A percentile compares a stretch with the other conserved stretches of the same genome.
These are phyloP conservation scores for Viola pubescens DNA, from an alignment of 441 rosid genomes.

Conservation along the genomic window DNA sequence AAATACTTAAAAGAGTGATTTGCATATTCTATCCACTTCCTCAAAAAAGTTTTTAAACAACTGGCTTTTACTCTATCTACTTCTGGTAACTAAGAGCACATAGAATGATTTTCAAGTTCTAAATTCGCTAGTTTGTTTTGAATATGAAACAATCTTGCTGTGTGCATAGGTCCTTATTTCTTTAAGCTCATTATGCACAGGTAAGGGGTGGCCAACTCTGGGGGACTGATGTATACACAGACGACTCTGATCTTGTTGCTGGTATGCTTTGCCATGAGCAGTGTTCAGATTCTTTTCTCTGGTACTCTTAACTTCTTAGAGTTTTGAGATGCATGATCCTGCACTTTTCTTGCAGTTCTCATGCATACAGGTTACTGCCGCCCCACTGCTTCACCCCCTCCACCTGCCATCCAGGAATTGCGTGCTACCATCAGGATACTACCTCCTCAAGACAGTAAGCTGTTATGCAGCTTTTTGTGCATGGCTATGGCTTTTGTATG, in stretches of 20 bases:
- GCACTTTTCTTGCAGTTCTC: slow-evolving; percentile 62
- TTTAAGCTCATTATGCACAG: slow-evolving; percentile 32
- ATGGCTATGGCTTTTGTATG: too few relatives aligned
- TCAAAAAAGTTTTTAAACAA: too few relatives aligned
- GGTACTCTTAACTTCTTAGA: slow-evolving; percentile 6
- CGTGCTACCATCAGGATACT: slow-evolving; percentile 76
- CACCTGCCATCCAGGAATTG: slow-evolving; percentile 90
- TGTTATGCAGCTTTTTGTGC: neutral
- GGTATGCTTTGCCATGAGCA: slow-evolving; percentile 37
- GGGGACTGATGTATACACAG: slow-evolving; percentile 96
- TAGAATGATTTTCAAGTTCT: too few relatives aligned
- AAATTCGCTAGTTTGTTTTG: too few relatives aligned
- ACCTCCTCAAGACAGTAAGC: slow-evolving; percentile 90
- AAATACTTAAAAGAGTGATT: too few relatives aligned
- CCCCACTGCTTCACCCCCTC: slow-evolving; percentile 98
- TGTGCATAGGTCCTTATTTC: neutral
- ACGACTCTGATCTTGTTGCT: slow-evolving; percentile 98
- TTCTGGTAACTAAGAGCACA: too few relatives aligned
- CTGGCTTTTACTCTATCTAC: too few relatives aligned
- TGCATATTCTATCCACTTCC: too few relatives aligned
- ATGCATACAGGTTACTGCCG: slow-evolving; percentile 99
- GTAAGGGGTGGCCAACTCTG: slow-evolving; percentile 96
- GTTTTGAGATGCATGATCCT: slow-evolving; percentile 16
- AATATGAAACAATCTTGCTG: neutral
- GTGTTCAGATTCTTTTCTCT: slow-evolving; percentile 1